Base-by-base conservation (phyloP, 352 stramenopile genomes). In the Phytopythium cucurbitacearum region DNA sequence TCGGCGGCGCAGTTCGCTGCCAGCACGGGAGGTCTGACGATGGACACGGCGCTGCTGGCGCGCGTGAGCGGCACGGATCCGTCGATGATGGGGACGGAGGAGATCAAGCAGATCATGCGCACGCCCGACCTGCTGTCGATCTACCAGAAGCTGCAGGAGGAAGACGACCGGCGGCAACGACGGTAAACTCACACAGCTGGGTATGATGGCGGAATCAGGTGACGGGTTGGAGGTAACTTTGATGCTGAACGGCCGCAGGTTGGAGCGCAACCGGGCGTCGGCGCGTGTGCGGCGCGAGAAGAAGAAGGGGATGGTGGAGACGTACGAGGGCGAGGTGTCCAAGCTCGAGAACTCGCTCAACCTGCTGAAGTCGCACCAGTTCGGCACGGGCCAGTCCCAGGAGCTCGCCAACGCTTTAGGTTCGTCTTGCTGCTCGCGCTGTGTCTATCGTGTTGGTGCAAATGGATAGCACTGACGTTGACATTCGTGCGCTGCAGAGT, bases 81-180 rank as follows among this genome's bases (percentile, higher is more conserved):
- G 49, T 80, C 81, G 16, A 64, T 82, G 11, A 85, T 95, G 57
- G 82, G 80, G 43, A 82, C 77, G 5, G 83, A 95, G 54, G 75
- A 93, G 57, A 93, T 95, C 59, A 87, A 89, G 50, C 84, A 93
- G 65, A 93, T 95, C 57, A 95, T 95, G 83, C 77, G 80, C 9
- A 82, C 69, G 8, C 80, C 84, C 1, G 83, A 95, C 51, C 55
- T 95, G 21, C 56, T 95, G 35, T 91, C 78, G 16, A 95, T 95
- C 34, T 95, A 95, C 62, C 84, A 95, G 58, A 95, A 91, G 51
- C 62, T 95, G 2, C 85, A 92, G 45, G 83, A 93, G 64, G 85
- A 93, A 59, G 85, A 95, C 51, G 81, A 92, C 40, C 74, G 81
- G 15, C 71, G 85, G 28, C 85, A 92, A 58, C 63, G 81, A 52